Base-by-base conservation (phyloP, 75 land plant genomes). In the Selaginella moellendorffii region DNA sequence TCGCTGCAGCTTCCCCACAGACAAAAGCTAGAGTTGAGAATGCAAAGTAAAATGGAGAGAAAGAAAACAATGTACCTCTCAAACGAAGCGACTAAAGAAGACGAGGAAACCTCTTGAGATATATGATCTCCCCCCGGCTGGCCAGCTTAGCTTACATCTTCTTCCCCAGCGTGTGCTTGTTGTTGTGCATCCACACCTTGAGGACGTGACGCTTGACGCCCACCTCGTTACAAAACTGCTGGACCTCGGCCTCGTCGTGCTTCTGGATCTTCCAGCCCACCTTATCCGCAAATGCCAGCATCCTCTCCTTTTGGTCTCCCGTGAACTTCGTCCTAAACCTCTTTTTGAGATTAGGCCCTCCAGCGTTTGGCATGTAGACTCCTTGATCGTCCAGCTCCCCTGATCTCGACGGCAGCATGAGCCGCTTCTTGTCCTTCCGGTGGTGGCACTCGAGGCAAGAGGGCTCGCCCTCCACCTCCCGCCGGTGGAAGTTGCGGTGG, bases 131-230 rank as follows among this genome's bases (percentile, higher is more conserved):
- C n/a, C n/a, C n/a, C n/a, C n/a, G n/a, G n/a, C n/a, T n/a, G n/a
- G n/a, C n/a, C n/a, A n/a, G n/a, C n/a, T n/a, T n/a, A n/a, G n/a
- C n/a, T 36, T 36, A 36, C 14, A 36, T 36, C 46, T 56, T 56
- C 59, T 56, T 56, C 21, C 59, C 59, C 23, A 56, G 24, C 9
- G 59, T 56, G n/a, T 56, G 19, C 59, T 56, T 56, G 59, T 56
- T 56, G n/a, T 56, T 56, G 24, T 56, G 59, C 59, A 56, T 56
- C 59, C 59, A 56, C 5, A 56, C 59, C 24, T 56, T 56, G 59
- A 56, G 59, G 8, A 56, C 59, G n/a, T 56, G 59, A 5, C 59
- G 8, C 24, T 56, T 56, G n/a, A 56, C 59, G 9, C 59, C 59
- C 8, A 56, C 59, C 23, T 56, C 59, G 59, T 19, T 24, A 56